These are phyloP conservation scores for Ascochyta fabae DNA, from an alignment of 2,329 filamentous ascomycete species.

Conservation along the genomic window DNA sequence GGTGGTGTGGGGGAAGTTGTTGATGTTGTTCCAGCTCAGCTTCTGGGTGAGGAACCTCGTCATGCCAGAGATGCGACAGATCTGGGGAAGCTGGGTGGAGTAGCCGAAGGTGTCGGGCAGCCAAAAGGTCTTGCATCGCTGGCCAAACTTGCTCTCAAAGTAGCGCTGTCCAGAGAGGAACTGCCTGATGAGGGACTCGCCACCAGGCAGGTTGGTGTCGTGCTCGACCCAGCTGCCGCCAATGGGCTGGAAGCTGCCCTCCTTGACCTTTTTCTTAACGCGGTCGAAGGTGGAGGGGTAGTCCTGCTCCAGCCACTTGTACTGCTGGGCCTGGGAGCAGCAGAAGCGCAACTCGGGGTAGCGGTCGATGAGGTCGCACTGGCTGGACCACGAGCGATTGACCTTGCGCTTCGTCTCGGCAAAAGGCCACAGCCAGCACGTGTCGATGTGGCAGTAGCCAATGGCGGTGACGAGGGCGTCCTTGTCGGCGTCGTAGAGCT, in stretches of 20 bases:
- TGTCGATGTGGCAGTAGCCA: slow-evolving; percentile 97
- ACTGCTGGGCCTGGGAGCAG: slow-evolving; percentile 94
- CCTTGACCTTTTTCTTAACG: slow-evolving; percentile 88
- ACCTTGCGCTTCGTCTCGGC: slow-evolving; percentile 98
- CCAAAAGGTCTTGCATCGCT: slow-evolving; percentile 92
- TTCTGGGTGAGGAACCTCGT: slow-evolving; percentile 97
- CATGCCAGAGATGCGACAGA: slow-evolving; percentile 95
- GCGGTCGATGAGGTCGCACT: slow-evolving; percentile 92
- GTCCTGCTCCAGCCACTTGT: slow-evolving; percentile 91
- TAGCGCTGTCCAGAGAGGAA: slow-evolving; percentile 95
- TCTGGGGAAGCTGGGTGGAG: slow-evolving; percentile 89
- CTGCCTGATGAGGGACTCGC: slow-evolving; percentile 90
- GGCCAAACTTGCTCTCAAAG: slow-evolving; percentile 91
- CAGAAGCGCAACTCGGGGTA: slow-evolving; percentile 94
- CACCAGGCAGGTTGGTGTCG: slow-evolving; percentile 95
- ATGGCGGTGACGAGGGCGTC: slow-evolving; percentile 84
- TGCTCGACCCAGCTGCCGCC: slow-evolving; percentile 99
- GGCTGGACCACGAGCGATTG: slow-evolving; percentile 93
- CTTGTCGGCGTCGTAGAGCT: slow-evolving; percentile 80
- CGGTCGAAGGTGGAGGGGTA: slow-evolving; percentile 90
- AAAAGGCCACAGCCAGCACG: slow-evolving; percentile 98
- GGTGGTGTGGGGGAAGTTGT: slow-evolving; percentile 97
- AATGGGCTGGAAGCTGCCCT: slow-evolving; percentile 91
- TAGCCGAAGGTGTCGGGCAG: slow-evolving; percentile 98
- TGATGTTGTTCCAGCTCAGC: slow-evolving; percentile 99